Conservation (phyloP, 1,284 basidiomycete species). For the Pholiota adiposa region DNA sequence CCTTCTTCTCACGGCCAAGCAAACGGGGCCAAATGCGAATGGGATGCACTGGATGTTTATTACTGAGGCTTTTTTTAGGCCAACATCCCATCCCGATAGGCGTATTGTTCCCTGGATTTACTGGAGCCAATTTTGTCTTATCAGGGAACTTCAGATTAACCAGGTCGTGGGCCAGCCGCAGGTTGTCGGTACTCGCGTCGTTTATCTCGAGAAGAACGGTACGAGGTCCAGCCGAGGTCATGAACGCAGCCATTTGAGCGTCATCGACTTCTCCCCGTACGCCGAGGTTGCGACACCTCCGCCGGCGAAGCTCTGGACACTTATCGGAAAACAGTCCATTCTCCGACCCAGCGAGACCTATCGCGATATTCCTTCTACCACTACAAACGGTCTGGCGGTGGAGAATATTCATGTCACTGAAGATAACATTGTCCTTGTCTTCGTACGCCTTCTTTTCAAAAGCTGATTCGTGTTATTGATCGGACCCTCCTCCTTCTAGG, state of each 20-base stretch:
- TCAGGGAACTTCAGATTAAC: constrained; percentile 40
- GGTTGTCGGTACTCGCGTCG: constrained; percentile 45
- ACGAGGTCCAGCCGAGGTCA: constrained; percentile 20
- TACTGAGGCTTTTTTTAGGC: constrained; percentile 48
- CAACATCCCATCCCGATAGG: constrained; percentile 41
- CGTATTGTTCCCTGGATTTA: constrained; percentile 45
- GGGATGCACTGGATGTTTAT: constrained; percentile 48
- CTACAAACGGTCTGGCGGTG: constrained; percentile 40
- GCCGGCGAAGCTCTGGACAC: constrained; percentile 40
- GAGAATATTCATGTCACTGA: constrained; percentile 48
- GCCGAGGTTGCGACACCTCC: constrained; percentile 34
- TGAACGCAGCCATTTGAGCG: constrained; percentile 35
- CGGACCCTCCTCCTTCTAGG: constrained; percentile 32
- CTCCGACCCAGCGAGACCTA: constrained; percentile 43
- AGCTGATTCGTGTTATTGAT: constrained; percentile 1
- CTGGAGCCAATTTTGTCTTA: constrained; percentile 49
- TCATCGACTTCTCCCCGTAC: constrained; percentile 48
- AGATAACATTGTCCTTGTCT: constrained; percentile 51
- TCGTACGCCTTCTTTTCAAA: constrained; percentile 34
- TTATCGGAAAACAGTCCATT: constrained; percentile 40
- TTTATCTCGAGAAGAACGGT: constrained; percentile 44
- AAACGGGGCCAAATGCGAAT: constrained; percentile 24
- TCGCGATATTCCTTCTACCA: constrained; percentile 43
- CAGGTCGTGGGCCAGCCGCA: constrained; percentile 35
- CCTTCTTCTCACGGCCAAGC: constrained; percentile 44